Percentiles rank a stretch among this genome's conserved stretches.
phyloP scores from a whole-genome alignment of 2,329 filamentous ascomycete genomes.

The Xylariaceae sp. region DNA sequence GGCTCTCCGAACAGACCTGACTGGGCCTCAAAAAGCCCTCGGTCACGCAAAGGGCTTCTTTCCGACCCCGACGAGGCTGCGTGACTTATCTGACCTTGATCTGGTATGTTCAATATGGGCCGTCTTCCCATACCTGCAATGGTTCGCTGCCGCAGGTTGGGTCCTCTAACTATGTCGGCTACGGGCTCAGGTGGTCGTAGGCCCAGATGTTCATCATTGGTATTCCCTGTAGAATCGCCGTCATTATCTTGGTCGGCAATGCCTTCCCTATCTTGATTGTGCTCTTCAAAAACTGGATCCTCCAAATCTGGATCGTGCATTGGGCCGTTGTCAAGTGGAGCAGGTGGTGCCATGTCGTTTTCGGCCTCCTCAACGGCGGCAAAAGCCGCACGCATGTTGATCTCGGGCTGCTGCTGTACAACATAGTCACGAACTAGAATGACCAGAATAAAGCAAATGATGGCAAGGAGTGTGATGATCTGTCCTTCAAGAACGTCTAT shows the following conservation, averaged over 20 bases:
- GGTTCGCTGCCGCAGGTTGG: constrained; percentile 24
- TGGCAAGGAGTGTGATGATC: constrained; percentile 85
- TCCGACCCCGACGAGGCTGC: constrained; percentile 14
- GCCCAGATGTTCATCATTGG: constrained; percentile 17
- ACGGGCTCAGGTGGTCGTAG: constrained; percentile 10
- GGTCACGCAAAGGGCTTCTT: constrained; percentile 7
- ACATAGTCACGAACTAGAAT: constrained; percentile 97
- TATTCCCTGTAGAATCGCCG: constrained; percentile 4
- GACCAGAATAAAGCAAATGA: constrained; percentile 92
- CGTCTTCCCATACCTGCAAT: constrained; percentile 30
- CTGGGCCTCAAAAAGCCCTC: constrained; percentile 13
- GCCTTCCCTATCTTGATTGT: constrained; percentile 20
- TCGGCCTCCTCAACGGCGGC: constrained; percentile 48
- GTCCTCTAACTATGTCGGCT: constrained; percentile 18
- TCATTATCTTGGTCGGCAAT: constrained; percentile 13
- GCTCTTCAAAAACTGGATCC: constrained; percentile 8
- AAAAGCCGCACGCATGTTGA: constrained; percentile 71
- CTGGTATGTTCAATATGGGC: constrained; percentile 20
- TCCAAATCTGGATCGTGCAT: background rate
- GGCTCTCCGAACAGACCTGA: constrained; percentile 15
- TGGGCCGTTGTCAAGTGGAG: constrained; percentile 16
- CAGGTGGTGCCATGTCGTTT: constrained; percentile 26
- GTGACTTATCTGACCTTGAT: constrained; percentile 16
- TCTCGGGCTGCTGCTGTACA: constrained; percentile 91
- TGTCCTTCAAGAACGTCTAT: constrained; percentile 88